A percentile compares a stretch with the other conserved stretches of the same genome.
These are phyloP conservation scores for Penicillium waksmanii DNA, from an alignment of 495 filamentous ascomycete species.

Conservation along the genomic window DNA sequence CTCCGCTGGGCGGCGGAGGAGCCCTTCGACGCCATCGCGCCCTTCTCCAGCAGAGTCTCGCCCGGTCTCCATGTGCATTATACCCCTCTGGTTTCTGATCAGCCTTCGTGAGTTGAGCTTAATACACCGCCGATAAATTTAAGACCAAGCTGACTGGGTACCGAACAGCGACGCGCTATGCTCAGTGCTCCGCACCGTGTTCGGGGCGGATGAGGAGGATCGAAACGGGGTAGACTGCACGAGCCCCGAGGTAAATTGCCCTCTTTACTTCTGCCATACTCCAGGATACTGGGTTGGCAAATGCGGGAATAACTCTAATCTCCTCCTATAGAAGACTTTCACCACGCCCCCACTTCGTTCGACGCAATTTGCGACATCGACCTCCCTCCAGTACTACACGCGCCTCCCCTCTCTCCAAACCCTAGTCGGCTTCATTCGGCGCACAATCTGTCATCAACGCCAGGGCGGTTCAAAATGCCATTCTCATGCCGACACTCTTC, in stretches of 20 bases:
- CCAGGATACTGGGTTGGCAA: not conserved
- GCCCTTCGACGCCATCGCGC: slow-evolving; percentile 61
- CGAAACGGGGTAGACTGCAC: slow-evolving; percentile 53
- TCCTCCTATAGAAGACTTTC: slow-evolving; percentile 62
- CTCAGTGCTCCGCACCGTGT: slow-evolving; percentile 59
- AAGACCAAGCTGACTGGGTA: slow-evolving; percentile 18
- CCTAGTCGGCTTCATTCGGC: slow-evolving; percentile 60
- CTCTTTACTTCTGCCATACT: not conserved
- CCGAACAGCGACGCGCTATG: slow-evolving; percentile 61
- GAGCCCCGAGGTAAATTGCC: slow-evolving; percentile 47
- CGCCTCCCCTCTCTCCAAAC: slow-evolving; percentile 57
- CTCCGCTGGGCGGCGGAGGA: slow-evolving; percentile 72
- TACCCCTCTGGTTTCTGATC: slow-evolving; percentile 53
- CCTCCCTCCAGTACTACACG: slow-evolving; percentile 71
- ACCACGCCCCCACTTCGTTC: slow-evolving; percentile 62
- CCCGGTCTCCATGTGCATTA: slow-evolving; percentile 86
- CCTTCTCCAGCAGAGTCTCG: slow-evolving; percentile 73
- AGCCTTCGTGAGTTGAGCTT: slow-evolving; percentile 43
- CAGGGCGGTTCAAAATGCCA: slow-evolving; percentile 39
- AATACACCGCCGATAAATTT: not conserved
- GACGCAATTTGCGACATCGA: slow-evolving; percentile 65
- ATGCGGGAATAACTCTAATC: slow-evolving; percentile 5
- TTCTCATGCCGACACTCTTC: slow-evolving; percentile 33
- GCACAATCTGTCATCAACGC: slow-evolving; percentile 54
- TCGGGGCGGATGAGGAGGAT: slow-evolving; percentile 43